phyloP scores from a whole-genome alignment of 495 filamentous ascomycete genomes.

The Hyphodiscus hymeniophilus region DNA sequence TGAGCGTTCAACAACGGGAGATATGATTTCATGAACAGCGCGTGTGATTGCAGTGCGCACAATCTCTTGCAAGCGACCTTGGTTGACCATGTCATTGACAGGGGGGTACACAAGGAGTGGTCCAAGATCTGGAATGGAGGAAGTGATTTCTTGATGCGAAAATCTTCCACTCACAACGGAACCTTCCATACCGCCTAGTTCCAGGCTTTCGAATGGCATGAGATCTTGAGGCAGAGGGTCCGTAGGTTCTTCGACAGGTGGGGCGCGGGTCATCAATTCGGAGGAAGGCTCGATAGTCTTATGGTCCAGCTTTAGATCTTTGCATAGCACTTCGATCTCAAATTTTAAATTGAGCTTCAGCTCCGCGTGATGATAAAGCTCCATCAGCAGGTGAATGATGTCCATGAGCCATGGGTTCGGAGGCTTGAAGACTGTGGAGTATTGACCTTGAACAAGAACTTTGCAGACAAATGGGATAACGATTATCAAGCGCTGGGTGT shows the following conservation, averaged over 20 bases:
- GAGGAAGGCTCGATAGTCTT: constrained; percentile 78
- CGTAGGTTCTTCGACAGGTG: constrained; percentile 46
- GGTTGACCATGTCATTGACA: constrained; percentile 62
- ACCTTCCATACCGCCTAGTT: constrained; percentile 61
- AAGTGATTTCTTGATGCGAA: constrained; percentile 62
- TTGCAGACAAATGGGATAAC: constrained; percentile 97
- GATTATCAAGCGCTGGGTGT: constrained; percentile 79
- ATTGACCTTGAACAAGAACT: constrained; percentile 73
- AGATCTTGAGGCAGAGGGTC: constrained; percentile 56
- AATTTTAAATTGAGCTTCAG: constrained; percentile 94
- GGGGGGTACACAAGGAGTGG: constrained; percentile 66
- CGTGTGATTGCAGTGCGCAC: constrained; percentile 74
- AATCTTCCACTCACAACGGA: constrained; percentile 61
- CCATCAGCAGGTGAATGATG: constrained; percentile 75
- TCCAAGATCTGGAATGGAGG: constrained; percentile 71
- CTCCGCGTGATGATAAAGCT: constrained; percentile 87
- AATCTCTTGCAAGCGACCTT: constrained; percentile 67
- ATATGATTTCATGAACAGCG: constrained; percentile 89
- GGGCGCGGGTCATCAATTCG: constrained; percentile 64
- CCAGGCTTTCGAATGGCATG: constrained; percentile 72
- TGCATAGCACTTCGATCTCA: constrained; percentile 95
- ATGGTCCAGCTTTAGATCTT: constrained; percentile 79
- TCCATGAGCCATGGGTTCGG: constrained; percentile 98
- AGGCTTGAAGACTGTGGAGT: constrained; percentile 82
- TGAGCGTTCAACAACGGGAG: constrained; percentile 91